Conservation (phyloP, 495 filamentous ascomycete species). For the Penicillium angulare region DNA sequence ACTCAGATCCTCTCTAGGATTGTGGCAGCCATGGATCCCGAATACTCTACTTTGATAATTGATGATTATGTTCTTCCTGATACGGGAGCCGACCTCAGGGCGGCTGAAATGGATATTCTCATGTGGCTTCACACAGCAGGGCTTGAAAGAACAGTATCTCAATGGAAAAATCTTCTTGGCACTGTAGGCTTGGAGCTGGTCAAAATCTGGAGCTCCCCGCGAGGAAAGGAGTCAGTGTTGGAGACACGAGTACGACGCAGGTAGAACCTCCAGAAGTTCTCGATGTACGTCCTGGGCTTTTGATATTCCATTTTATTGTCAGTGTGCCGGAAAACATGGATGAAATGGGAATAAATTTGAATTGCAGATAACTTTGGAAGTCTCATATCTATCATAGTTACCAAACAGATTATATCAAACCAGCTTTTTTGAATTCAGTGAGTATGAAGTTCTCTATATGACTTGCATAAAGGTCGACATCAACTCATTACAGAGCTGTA, state of each 20-base stretch:
- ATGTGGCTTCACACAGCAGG: conserved; percentile 36
- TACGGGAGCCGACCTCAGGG: conserved; percentile 23
- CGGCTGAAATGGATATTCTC: conserved; percentile 32
- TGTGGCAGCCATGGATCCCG: conserved; percentile 35
- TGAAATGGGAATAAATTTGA: no score
- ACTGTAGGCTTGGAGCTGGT: conserved; percentile 34
- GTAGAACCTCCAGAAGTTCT: no score
- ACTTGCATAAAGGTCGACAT: no score
- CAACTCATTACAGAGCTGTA: no score
- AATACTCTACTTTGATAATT: conserved; percentile 43
- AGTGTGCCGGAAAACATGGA: no score
- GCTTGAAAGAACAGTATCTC: conserved; percentile 35
- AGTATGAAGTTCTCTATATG: no score
- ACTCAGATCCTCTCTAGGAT: conserved; percentile 18
- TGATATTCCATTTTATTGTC: no score
- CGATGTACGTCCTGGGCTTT: no score
- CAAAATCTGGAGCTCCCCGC: conserved; percentile 26
- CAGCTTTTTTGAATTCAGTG: no score
- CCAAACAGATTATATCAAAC: no score
- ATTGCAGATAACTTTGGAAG: no score
- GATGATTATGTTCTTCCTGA: conserved; percentile 43
- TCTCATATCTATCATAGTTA: no score
- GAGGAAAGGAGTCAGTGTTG: conserved; percentile 12
- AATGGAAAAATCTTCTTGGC: conserved; percentile 35
- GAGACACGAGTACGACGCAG: background rate